Conservation (phyloP, 2,329 filamentous ascomycete species). For the Cercospora janseana region DNA sequence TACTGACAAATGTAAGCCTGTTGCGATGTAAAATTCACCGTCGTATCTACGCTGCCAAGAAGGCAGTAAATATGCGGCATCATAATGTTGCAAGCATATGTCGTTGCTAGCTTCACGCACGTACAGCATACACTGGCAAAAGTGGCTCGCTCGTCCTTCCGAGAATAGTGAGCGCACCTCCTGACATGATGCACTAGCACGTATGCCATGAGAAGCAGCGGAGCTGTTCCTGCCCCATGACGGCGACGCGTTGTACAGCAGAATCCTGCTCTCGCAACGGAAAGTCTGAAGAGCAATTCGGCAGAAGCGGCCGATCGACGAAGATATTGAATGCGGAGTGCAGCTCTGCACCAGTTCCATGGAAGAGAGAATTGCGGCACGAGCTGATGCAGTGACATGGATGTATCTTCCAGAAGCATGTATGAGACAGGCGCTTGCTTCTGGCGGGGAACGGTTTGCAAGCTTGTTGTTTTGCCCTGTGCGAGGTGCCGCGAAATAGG, state of each 20-base stretch:
- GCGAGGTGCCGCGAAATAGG: too few relatives aligned
- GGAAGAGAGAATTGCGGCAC: constrained; percentile 7
- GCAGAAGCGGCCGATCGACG: constrained; percentile 7
- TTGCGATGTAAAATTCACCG: too few relatives aligned
- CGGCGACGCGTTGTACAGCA: not conserved
- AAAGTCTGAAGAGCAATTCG: not conserved
- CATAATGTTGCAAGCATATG: not conserved
- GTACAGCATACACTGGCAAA: not conserved
- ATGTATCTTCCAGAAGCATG: not conserved
- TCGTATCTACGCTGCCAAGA: not conserved
- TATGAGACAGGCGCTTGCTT: not conserved
- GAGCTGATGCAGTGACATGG: constrained; percentile 2
- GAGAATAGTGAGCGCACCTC: not conserved
- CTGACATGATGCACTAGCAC: not conserved
- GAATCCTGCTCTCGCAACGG: not conserved
- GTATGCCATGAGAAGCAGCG: not conserved
- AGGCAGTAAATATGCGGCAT: not conserved
- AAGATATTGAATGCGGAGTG: constrained; percentile 12
- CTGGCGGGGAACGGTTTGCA: not conserved
- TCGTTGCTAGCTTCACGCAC: not conserved
- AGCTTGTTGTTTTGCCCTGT: not conserved
- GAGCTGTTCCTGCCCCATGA: not conserved
- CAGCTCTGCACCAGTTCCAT: not conserved
- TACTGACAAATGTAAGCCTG: too few relatives aligned
- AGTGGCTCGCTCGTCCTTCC: not conserved